Evolutionary conservation across 1,139 yeast genomes (phyloP).

Genomic region (Hanseniaspora sp.): DNA sequence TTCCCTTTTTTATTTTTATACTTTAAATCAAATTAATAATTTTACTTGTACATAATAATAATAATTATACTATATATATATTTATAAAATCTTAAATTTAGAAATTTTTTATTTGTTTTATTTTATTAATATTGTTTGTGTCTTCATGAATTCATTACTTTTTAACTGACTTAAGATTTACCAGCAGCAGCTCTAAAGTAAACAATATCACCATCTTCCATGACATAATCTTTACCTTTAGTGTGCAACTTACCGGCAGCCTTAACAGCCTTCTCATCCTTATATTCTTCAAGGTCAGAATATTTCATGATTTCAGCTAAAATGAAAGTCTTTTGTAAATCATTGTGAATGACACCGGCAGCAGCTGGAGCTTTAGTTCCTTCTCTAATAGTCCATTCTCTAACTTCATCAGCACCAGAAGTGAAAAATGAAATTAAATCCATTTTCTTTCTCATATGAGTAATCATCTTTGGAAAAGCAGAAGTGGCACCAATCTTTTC

Average conservation of each 20-base stretch:
- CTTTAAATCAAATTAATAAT: neutral
- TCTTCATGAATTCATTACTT: neutral
- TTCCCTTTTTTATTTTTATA: too few species aligned
- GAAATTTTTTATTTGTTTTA: too few species aligned
- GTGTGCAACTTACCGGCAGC: conserved; percentile 86
- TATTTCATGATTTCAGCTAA: conserved; percentile 78
- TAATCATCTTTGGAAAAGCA: conserved; percentile 79
- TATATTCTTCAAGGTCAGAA: conserved; percentile 68
- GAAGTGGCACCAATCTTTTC: conserved; percentile 75
- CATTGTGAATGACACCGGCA: conserved; percentile 78
- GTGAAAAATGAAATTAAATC: conserved; percentile 77
- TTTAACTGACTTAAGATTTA: conserved; percentile 41
- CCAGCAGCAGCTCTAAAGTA: conserved; percentile 96
- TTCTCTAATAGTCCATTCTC: conserved; percentile 82
- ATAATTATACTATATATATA: neutral
- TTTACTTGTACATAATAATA: neutral
- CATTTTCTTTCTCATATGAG: conserved; percentile 71
- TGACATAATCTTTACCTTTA: conserved; percentile 96
- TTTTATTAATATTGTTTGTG: too few species aligned
- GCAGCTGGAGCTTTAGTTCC: conserved; percentile 83
- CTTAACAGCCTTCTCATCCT: conserved; percentile 76
- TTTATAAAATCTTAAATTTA: neutral
- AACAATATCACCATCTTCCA: conserved; percentile 82
- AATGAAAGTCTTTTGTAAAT: conserved; percentile 65
- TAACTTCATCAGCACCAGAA: conserved; percentile 74